Evolutionary conservation across 306 rosid species (phyloP), one percentile per base, ranked within the genome.

Genomic region (Gynostemma pentaphyllum): DNA sequence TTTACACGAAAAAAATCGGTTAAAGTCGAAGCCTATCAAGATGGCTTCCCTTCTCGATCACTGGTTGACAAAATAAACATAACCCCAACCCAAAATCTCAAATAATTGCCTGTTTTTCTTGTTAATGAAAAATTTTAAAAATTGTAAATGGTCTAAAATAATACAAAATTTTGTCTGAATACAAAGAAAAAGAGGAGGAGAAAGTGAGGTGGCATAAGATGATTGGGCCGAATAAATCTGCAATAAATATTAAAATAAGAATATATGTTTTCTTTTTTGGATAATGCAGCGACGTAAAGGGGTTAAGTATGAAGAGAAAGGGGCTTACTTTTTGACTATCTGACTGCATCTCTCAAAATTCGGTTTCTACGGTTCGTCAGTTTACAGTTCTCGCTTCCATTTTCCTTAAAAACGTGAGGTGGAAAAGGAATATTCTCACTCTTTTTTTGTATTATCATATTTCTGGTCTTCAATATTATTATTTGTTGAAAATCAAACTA

Each of bases 221-320:
- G 30, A 71, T 72, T 64, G 72, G 74, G 42, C 68, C 64, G 60
- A 27, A 52, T 2, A 59, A 22, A 21, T 59, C n/a, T n/a, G n/a
- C n/a, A n/a, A n/a, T n/a, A n/a, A n/a, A n/a, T n/a, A n/a, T n/a
- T n/a, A n/a, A n/a, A n/a, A n/a, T n/a, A n/a, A n/a, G n/a, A 11
- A 39, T 36, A 60, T 22, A 12, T 37, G 28, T 19, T 57, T 57
- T n/a, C 7, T 48, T 48, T 22, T 26, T 34, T 19, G 65, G 65
- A 60, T 60, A 60, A 60, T 60, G 32, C 12, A 2, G 48, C 14
- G 0, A 22, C 47, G 65, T 60, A 60, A 60, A 60, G 65, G 11
- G 39, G 32, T 39, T 13, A 39, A 22, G n/a, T 60, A 34, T 37
- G 65, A 22, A 60, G 65, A 60, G 65, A 37, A 59, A 60, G 23